A percentile compares a stretch with the other conserved stretches of the same genome.
Evolutionary conservation across 306 rosid genomes (phyloP).

Genomic region (Acacia melanoxylon): DNA sequence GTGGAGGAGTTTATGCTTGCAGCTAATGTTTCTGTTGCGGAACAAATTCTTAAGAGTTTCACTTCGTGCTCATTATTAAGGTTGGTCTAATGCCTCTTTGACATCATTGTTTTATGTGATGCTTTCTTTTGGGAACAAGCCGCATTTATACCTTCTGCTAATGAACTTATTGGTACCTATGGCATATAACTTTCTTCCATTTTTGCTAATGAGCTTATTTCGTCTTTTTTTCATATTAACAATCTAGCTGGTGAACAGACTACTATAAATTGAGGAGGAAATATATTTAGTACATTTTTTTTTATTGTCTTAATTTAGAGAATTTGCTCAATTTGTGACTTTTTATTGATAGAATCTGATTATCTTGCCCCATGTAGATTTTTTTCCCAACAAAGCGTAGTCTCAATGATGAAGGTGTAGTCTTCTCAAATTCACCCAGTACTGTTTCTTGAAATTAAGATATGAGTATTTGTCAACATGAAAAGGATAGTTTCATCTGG

Average conservation of each 20-base stretch:
- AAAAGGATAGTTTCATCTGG: constrained; percentile 1
- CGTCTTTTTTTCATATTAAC: neutral
- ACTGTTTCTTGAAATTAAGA: neutral
- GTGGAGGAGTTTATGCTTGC: constrained; percentile 99
- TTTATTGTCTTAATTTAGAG: neutral
- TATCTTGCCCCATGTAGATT: neutral
- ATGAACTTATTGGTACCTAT: neutral
- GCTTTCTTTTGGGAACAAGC: constrained; percentile 6
- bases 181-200: neutral
- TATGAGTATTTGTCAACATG: neutral
- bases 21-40: constrained; percentile 92
- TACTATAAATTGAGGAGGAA: neutral
- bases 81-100: constrained; percentile 39
- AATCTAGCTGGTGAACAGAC: neutral
- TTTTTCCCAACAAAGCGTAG: neutral
- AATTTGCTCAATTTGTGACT: neutral
- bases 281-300: neutral
- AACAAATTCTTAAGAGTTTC: constrained; percentile 77
- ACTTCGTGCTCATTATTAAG: constrained; percentile 80
- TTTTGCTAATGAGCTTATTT: neutral
- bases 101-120: constrained; percentile 4
- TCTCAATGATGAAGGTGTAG: neutral
- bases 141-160: neutral
- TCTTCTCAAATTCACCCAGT: neutral
- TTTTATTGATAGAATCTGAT: neutral